Evolutionary conservation across 768 basidiomycete species (phyloP), one percentile per base, ranked within the genome.

Genomic region (Infundibulicybe gibba): DNA sequence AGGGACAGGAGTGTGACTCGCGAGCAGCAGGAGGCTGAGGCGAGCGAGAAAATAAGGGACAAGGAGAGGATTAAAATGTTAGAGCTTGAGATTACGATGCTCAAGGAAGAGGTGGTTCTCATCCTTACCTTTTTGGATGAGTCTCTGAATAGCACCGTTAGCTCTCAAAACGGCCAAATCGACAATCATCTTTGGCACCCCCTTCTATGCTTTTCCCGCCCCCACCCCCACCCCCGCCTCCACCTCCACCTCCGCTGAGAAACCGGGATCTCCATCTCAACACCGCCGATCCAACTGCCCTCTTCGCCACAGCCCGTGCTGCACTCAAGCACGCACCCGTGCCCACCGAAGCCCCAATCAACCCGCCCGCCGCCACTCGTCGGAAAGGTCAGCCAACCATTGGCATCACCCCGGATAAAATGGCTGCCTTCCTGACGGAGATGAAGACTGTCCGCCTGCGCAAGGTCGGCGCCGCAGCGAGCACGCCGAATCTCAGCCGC

Each of bases 381-480:
- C 77, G 78, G 44, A 61, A 75, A 12, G 84, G 83, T 6, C 76
- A 78, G 48, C 83, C 88, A 0, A 80, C 85, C 0, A 70, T 90
- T 10, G 85, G 84, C n/a, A 72, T 91, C 9, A 76, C 86, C 0
- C 75, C 83, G 2, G 89, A 90, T 50, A 87, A 90, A 61, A 89
- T 91, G 85, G 85, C 84, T 0, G 87, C 83, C 1, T 91, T 91
- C 56, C 63, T 91, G 51, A 81, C 67, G 5, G 89, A 91, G 61
- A 81, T 91, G 74, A 90, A 89, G 70, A 84, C 77, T 1, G 85
- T 81, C 19, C 71, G 83, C 41, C 56, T 91, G 43, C 75, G 77
- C 51, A 87, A 78, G 61, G 79, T 85, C 0, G 63, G 10, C 38
- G 46, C 13, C 42, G 17, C 16, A 31, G 25, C 32, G 11, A 14